Percentiles rank a stretch among this genome's conserved stretches.
These are phyloP conservation scores for Paramecium octaurelia DNA, from an alignment of 73 alveolate genomes.

Conservation along the genomic window DNA sequence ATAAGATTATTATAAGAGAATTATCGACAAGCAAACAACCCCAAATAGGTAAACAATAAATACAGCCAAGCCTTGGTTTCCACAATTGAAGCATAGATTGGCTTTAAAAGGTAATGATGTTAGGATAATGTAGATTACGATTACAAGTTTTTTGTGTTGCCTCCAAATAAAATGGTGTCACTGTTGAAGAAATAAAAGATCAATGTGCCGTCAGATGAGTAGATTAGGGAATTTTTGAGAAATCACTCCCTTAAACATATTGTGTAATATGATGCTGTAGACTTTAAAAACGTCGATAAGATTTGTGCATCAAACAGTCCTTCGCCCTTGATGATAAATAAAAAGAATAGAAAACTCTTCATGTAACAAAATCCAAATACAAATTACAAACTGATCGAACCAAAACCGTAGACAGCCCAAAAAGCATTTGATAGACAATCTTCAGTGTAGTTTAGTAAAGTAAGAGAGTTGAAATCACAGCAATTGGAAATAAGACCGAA, in stretches of 20 bases:
- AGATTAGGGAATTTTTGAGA: not conserved
- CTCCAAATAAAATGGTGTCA: conserved; percentile 34
- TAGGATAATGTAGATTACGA: not conserved
- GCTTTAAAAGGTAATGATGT: not conserved
- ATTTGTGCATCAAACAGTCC: not conserved
- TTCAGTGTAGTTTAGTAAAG: not conserved
- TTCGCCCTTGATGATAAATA: not conserved
- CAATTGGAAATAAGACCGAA: not conserved
- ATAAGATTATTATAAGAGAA: not conserved
- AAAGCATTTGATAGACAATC: not conserved
- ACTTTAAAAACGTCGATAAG: not conserved
- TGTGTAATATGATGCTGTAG: not conserved
- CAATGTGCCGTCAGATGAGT: conserved; percentile 28
- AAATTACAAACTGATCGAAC: not conserved
- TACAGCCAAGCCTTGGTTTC: conserved; percentile 22
- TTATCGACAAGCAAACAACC: not conserved
- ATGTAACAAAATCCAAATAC: not conserved
- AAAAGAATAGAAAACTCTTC: not conserved
- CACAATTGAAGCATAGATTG: not conserved
- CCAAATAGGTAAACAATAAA: not conserved
- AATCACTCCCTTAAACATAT: conserved; percentile 28
- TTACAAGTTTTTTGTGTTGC: conserved; percentile 23
- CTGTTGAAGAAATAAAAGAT: conserved; percentile 17
- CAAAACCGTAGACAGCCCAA: not conserved
- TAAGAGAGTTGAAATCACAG: not conserved